Base-by-base conservation (phyloP, 495 filamentous ascomycete genomes). In the Penicillium herquei region DNA sequence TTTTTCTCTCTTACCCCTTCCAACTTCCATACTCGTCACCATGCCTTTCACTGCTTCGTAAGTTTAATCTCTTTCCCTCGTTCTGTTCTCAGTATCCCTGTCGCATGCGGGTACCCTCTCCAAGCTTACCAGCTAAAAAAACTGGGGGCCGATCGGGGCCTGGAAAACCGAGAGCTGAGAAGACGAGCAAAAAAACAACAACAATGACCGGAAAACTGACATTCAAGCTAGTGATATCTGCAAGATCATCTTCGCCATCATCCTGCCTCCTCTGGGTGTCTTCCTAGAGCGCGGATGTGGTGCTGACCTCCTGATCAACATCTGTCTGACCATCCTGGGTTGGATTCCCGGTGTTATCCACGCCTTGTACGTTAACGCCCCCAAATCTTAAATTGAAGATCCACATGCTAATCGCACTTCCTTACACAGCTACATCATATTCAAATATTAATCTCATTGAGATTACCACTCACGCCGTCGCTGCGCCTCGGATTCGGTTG, bases 231-330 rank as follows among this genome's bases (percentile, higher is more conserved):
- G 89, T 73, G 90, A 95, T 69, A 90, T 93, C 80, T 87, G 86
- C 87, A 93, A 95, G 80, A 91, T 95, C 81, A 84, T 94, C 75
- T 78, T 92, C 69, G 88, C 90, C 76, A 78, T 95, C 77, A 74
- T 95, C 78, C 79, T 95, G 48, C 92, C 92, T 39, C 92, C 92
- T 59, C 79, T 96, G 34, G 90, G 91, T 71, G 92, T 96, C 69
- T 95, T 96, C 81, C 83, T 96, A 54, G 88, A 94, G 80, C 84
- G 87, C 39, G 92, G 92, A 67, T 92, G 88, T 76, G 82, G 84
- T 70, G 81, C 84, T 65, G 89, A 95, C 65, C 77, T 96, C 59
- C 74, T 89, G 63, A 91, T 96, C 81, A 96, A 94, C 79, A 85
- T 96, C 75, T 79, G 87, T 59, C 77, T 96, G 68, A 94, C 90